Evolutionary conservation across 257 asterid genomes (phyloP).

Genomic region (Nicotiana sylvestris): DNA sequence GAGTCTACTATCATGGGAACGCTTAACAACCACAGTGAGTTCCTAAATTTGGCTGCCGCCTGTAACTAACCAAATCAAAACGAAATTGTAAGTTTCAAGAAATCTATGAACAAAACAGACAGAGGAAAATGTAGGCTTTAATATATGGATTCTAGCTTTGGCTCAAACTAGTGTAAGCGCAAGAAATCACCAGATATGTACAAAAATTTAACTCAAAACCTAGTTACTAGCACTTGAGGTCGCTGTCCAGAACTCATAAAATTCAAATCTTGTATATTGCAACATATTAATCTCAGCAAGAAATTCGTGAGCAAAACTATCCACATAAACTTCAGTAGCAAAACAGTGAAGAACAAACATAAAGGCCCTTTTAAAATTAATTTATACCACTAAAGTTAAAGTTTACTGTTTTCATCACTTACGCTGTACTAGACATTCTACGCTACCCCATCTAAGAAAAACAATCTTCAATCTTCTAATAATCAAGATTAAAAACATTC

Average conservation of each 20-base stretch:
- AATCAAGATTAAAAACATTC: neutral
- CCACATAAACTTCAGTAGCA: neutral
- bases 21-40: neutral
- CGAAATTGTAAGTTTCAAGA: neutral
- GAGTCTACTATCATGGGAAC: slow-evolving; percentile 5
- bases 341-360: neutral
- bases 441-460: neutral
- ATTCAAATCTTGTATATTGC: too few relatives aligned
- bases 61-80: slow-evolving; percentile 1
- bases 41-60: neutral
- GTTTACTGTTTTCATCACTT: neutral
- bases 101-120: neutral
- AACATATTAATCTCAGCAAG: neutral
- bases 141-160: too few relatives aligned
- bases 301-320: neutral
- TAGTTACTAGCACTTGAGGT: too few relatives aligned
- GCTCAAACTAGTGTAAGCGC: too few relatives aligned
- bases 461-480: neutral
- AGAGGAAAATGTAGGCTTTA: neutral
- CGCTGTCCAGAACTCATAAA: neutral
- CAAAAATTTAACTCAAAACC: too few relatives aligned
- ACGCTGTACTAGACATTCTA: neutral
- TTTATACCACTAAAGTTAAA: neutral
- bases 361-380: neutral
- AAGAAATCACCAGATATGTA: neutral